Percentiles rank a stretch among this genome's conserved stretches.
Evolutionary conservation across 352 stramenopile genomes (phyloP).

Genomic region (Chrysophaeum taylorii): DNA sequence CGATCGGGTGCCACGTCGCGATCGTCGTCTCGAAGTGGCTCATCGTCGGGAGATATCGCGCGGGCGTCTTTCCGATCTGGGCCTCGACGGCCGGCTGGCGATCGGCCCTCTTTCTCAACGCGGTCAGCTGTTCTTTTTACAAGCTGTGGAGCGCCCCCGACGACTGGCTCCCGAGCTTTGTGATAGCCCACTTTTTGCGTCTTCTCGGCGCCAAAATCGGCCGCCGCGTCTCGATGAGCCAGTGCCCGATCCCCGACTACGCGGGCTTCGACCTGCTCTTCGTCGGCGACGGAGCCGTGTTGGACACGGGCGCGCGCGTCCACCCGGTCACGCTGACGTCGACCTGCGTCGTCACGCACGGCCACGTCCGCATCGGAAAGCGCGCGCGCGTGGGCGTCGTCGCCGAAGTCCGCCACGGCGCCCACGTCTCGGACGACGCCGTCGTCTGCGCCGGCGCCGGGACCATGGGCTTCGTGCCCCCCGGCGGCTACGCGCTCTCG

Average conservation of each 20-base stretch:
- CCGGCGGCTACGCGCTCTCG: neutral
- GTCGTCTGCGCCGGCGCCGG: constrained; percentile 2
- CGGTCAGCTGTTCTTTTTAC: neutral
- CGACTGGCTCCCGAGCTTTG: neutral
- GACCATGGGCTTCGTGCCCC: neutral
- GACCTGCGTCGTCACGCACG: neutral
- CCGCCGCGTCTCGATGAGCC: neutral
- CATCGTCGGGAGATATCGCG: neutral
- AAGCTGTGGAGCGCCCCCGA: neutral
- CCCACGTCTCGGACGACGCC: neutral
- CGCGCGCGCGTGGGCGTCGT: neutral
- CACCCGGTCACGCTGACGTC: neutral
- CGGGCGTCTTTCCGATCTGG: neutral
- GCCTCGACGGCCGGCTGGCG: neutral
- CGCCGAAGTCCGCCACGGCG: constrained; percentile 3
- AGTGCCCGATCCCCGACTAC: neutral
- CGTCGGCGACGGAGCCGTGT: neutral
- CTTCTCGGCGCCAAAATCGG: neutral
- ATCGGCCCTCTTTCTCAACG: neutral
- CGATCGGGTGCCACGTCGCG: neutral
- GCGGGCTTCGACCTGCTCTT: neutral
- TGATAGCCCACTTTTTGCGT: neutral
- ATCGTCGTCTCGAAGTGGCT: neutral
- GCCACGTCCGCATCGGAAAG: neutral
- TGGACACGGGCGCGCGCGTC: neutral